Percentiles rank a stretch among this genome's conserved stretches.
phyloP scores from a whole-genome alignment of 1,284 basidiomycete species.

The Irpex sp. region DNA sequence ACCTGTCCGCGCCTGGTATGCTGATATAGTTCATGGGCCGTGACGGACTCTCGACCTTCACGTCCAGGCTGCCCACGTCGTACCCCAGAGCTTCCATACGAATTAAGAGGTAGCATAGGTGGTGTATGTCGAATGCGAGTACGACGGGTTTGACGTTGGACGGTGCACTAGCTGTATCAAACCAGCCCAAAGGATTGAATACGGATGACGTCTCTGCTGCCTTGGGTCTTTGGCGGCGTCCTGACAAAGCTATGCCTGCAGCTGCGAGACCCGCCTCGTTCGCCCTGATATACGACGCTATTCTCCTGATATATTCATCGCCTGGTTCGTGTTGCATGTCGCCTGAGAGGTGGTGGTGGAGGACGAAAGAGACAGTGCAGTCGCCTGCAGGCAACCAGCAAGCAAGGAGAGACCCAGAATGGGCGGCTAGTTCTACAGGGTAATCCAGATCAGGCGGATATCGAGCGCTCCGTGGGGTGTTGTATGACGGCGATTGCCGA shows the following conservation, averaged over 20 bases:
- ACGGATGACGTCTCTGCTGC: constrained; percentile 34
- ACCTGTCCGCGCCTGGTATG: constrained; percentile 52
- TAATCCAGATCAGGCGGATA: background rate
- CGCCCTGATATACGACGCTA: constrained; percentile 63
- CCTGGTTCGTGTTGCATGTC: constrained; percentile 63
- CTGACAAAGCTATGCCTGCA: constrained; percentile 41
- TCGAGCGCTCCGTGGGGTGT: background rate
- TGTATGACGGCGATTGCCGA: constrained; percentile 8
- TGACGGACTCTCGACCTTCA: constrained; percentile 64
- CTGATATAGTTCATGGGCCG: constrained; percentile 74
- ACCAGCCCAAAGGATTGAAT: constrained; percentile 66
- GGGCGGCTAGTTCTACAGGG: background rate
- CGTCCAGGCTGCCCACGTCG: constrained; percentile 78
- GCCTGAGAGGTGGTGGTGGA: constrained; percentile 10
- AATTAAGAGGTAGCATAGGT: constrained; percentile 85
- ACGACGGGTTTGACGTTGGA: constrained; percentile 50
- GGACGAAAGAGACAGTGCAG: background rate
- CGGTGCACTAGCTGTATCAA: constrained; percentile 35
- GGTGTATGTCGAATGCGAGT: constrained; percentile 74
- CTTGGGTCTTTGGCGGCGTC: constrained; percentile 41
- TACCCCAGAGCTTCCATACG: constrained; percentile 79
- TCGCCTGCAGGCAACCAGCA: constrained; percentile 6
- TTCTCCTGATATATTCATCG: constrained; percentile 69
- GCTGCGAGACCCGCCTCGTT: constrained; percentile 72
- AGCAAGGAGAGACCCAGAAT: constrained; percentile 3